A percentile compares a stretch with the other conserved stretches of the same genome.
phyloP scores from a whole-genome alignment of 108 stramenopile species.

The Phaeodactylum tricornutum region DNA sequence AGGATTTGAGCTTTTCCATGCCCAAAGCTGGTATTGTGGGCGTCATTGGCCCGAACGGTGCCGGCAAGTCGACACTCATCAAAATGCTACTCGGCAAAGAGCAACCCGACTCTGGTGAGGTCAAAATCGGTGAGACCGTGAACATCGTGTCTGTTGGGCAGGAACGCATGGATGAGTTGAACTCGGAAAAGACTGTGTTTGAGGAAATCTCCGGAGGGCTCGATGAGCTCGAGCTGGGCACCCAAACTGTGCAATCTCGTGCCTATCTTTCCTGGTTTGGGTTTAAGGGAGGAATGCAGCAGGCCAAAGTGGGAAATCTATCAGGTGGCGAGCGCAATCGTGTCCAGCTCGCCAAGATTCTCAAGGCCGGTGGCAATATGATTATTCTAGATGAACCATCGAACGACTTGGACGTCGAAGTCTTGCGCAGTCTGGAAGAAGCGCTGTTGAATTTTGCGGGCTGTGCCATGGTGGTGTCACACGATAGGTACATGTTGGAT shows the following conservation, averaged over 20 bases:
- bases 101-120: slow-evolving; percentile 61
- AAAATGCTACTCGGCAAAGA: slow-evolving; percentile 84
- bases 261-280: slow-evolving; percentile 90
- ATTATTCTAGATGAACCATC: slow-evolving; percentile 92
- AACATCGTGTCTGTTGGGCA: slow-evolving; percentile 87
- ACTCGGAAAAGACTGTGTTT: slow-evolving; percentile 77
- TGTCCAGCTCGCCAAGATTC: slow-evolving; percentile 83
- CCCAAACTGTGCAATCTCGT: slow-evolving; percentile 58
- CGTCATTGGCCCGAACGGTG: slow-evolving; percentile 51
- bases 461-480: slow-evolving; percentile 88
- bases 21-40: slow-evolving; percentile 89
- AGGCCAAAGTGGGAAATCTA: slow-evolving; percentile 76
- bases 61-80: slow-evolving; percentile 83
- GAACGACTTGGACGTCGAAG: slow-evolving; percentile 88
- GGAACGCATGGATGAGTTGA: slow-evolving; percentile 83
- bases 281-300: slow-evolving; percentile 80
- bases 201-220: slow-evolving; percentile 76
- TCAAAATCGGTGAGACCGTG: slow-evolving; percentile 85
- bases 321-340: slow-evolving; percentile 92
- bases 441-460: slow-evolving; percentile 89
- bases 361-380: slow-evolving; percentile 66
- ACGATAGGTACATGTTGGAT: slow-evolving; percentile 96
- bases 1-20: slow-evolving; percentile 76
- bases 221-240: slow-evolving; percentile 85
- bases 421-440: slow-evolving; percentile 81